Evolutionary conservation across 306 rosid genomes (phyloP).

Genomic region (Quercus berberidifolia): DNA sequence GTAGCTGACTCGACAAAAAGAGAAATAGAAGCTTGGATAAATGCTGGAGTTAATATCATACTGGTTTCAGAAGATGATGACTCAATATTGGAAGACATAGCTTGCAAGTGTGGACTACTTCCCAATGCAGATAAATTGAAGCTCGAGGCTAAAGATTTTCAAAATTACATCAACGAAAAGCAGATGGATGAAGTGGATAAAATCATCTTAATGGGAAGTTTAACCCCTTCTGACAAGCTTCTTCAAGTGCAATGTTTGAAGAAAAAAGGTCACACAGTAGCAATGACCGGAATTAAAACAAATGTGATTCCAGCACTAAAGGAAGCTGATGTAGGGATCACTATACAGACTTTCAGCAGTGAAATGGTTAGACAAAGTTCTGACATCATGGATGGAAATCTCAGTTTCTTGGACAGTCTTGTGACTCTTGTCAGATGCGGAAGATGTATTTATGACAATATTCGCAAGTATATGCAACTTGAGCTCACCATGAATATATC

Average conservation of each 20-base stretch:
- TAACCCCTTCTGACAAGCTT: background rate
- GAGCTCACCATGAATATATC: slow-evolving; percentile 16
- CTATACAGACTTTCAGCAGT: slow-evolving; percentile 1
- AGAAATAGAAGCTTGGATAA: background rate
- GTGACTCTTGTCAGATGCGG: background rate
- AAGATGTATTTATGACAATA: slow-evolving; percentile 17
- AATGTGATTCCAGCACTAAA: slow-evolving; percentile 9
- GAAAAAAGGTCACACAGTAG: slow-evolving; percentile 1
- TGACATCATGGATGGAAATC: background rate
- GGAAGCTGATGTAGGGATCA: slow-evolving; percentile 24
- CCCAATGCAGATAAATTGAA: background rate
- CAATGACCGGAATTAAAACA: slow-evolving; percentile 6
- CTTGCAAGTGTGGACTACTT: background rate
- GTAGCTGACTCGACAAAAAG: background rate
- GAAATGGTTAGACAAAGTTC: background rate
- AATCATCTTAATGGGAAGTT: slow-evolving; percentile 7
- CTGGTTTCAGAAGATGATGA: slow-evolving; percentile 6
- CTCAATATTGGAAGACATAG: background rate
- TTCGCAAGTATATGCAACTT: slow-evolving; percentile 30
- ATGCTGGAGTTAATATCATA: slow-evolving; percentile 4
- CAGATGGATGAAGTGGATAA: slow-evolving; percentile 17
- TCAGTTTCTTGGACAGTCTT: background rate
- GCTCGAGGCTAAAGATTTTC: background rate
- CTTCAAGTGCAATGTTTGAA: slow-evolving; percentile 7
- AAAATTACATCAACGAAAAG: background rate